Evolutionary conservation across 345 rosid genomes (phyloP).

Genomic region (Lepidium africanum): DNA sequence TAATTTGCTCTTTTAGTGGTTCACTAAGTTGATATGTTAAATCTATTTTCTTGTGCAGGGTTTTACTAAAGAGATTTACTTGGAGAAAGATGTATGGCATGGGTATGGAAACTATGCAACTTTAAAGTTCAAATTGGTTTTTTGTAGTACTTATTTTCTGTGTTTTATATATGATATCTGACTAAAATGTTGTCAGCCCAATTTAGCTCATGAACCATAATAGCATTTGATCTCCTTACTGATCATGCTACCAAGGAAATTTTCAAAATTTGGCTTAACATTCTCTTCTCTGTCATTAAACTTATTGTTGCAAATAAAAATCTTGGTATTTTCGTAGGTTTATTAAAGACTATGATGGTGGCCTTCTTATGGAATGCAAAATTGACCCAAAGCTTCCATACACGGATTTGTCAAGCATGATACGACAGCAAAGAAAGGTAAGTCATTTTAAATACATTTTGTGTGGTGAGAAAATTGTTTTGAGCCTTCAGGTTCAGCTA

Average conservation of each 20-base stretch:
- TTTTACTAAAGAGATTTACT: slow-evolving; percentile 94
- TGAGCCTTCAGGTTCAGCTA: background rate
- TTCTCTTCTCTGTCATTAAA: background rate
- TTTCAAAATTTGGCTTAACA: background rate
- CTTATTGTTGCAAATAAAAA: background rate
- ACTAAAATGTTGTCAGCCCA: background rate
- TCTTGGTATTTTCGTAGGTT: slow-evolving; percentile 38
- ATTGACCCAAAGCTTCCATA: slow-evolving; percentile 96
- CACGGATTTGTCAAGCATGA: slow-evolving; percentile 86
- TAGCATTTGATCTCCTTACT: background rate
- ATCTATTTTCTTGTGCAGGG: slow-evolving; percentile 48
- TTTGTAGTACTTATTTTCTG: background rate
- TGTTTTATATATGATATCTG: slow-evolving; percentile 2
- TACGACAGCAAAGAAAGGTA: slow-evolving; percentile 89
- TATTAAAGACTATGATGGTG: slow-evolving; percentile 98
- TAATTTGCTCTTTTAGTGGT: background rate
- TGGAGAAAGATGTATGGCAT: slow-evolving; percentile 96
- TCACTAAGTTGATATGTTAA: background rate
- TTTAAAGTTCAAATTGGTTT: background rate
- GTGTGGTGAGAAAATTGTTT: background rate
- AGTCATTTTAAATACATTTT: background rate
- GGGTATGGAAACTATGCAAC: slow-evolving; percentile 53
- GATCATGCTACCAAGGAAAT: slow-evolving; percentile 4
- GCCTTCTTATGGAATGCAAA: slow-evolving; percentile 98
- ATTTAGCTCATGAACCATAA: background rate